Base-by-base conservation (phyloP, 345 rosid genomes). In the Viola odorata region DNA sequence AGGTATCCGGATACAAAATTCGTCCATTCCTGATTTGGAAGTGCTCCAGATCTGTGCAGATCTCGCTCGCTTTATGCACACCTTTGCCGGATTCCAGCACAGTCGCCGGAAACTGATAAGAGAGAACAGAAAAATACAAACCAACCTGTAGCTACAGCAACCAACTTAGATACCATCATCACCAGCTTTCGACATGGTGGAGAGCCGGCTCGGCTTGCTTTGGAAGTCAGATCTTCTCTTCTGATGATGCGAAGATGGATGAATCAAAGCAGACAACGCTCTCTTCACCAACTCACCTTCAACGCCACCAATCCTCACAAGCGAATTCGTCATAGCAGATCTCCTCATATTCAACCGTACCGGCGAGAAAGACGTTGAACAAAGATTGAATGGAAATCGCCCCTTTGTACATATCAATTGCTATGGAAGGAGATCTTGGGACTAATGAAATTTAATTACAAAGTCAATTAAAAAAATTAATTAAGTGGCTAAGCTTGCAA, bases 221-320 rank as follows among this genome's bases (percentile, higher is more conserved):
- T 84, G 84, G 78, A 82, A 91, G 0, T 77, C 82, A 0, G 68
- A 75, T n/a, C 86, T 69, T 14, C 98, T 68, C 77, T 58, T 74
- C 57, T 84, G 90, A 52, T 91, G 98, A 59, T 88, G 98, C 3
- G 96, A 88, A 0, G 95, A 91, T 0, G 98, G 98, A 0, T 96
- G 70, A 36, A 91, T 91, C 83, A 91, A 67, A 7, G 94, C 91
- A 5, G 96, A 79, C 63, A 91, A 71, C 14, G 96, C 89, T 78
- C 98, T 82, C 55, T 74, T 84, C 64, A 91, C 84, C 85, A 85
- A 85, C 58, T 91, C 98, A 6, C 98, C 98, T 72, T 91, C 98
- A 0, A 91, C 98, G 6, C 95, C 88, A n/a, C 98, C 96, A 4
- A 91, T 91, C 44, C 98, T 79, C 57, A 91, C 98, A 4, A 91